A percentile compares a stretch with the other conserved stretches of the same genome.
Conservation (phyloP, 163 green algal species). For the Volvox carteri region DNA sequence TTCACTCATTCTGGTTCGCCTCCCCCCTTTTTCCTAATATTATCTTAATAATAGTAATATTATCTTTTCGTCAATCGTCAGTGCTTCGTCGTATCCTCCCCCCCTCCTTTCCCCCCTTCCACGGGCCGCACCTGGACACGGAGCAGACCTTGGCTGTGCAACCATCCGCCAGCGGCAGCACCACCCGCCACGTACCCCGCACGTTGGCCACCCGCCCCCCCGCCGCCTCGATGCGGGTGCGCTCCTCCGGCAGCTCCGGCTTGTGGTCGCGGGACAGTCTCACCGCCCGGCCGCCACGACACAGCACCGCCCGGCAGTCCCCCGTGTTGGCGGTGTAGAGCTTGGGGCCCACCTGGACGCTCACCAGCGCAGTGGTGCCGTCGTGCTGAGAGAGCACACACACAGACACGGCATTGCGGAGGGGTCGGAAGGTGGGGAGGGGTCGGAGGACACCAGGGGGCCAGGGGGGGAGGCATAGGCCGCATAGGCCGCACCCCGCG, state of each 20-base stretch:
- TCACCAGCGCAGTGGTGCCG: slow-evolving; percentile 51
- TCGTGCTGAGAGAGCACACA: slow-evolving; percentile 25
- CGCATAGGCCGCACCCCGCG: too few relatives aligned
- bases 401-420: neutral
- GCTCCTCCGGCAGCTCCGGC: slow-evolving; percentile 68
- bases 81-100: too few relatives aligned
- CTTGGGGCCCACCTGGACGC: slow-evolving; percentile 40
- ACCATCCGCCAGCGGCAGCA: slow-evolving; percentile 50
- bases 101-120: neutral
- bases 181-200: slow-evolving; percentile 58
- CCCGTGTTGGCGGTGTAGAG: slow-evolving; percentile 67
- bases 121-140: slow-evolving; percentile 43
- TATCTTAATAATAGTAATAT: neutral
- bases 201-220: slow-evolving; percentile 69
- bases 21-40: neutral
- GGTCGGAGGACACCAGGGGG: neutral
- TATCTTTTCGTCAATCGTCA: neutral
- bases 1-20: neutral
- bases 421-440: neutral
- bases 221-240: slow-evolving; percentile 73
- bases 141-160: slow-evolving; percentile 60
- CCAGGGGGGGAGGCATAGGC: too few relatives aligned
- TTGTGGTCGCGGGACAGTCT: slow-evolving; percentile 84
- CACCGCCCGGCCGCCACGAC: slow-evolving; percentile 68
- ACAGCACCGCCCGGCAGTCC: slow-evolving; percentile 90